These are phyloP conservation scores for Alternaria gansuensis DNA, from an alignment of 2,329 filamentous ascomycete species.

Conservation along the genomic window DNA sequence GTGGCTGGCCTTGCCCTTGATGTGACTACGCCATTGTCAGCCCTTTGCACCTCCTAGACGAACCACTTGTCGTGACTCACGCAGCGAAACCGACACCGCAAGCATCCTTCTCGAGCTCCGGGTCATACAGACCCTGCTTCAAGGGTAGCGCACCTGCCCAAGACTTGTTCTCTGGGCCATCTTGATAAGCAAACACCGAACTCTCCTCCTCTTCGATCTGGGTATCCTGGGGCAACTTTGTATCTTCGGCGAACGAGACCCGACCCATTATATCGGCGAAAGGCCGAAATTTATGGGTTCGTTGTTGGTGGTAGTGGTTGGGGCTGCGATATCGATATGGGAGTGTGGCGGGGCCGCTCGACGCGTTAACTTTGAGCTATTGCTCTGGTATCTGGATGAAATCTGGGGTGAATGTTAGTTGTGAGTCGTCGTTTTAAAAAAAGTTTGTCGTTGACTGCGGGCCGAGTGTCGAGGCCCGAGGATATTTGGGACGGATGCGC, in stretches of 20 bases:
- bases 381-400: constrained; percentile 35
- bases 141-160: constrained; percentile 95
- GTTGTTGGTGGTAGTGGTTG: constrained; percentile 28
- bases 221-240: constrained; percentile 57
- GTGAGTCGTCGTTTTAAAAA: neutral
- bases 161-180: constrained; percentile 79
- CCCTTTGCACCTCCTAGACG: constrained; percentile 8
- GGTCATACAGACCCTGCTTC: constrained; percentile 99
- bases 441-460: neutral
- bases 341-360: constrained; percentile 37
- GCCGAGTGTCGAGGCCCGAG: neutral
- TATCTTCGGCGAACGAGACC: constrained; percentile 62
- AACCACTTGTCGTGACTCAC: constrained; percentile 62
- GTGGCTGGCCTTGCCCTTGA: constrained; percentile 96
- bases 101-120: constrained; percentile 95
- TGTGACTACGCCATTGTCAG: constrained; percentile 71
- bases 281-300: constrained; percentile 56
- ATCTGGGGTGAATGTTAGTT: constrained; percentile 30
- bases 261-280: constrained; percentile 64
- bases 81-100: constrained; percentile 99
- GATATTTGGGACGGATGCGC: constrained; percentile 12
- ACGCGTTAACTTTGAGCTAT: constrained; percentile 36
- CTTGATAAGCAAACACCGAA: constrained; percentile 83
- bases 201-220: constrained; percentile 67
- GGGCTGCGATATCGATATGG: constrained; percentile 34